phyloP scores from a whole-genome alignment of 805 yeast genomes.

The Saturnispora mendoncae region DNA sequence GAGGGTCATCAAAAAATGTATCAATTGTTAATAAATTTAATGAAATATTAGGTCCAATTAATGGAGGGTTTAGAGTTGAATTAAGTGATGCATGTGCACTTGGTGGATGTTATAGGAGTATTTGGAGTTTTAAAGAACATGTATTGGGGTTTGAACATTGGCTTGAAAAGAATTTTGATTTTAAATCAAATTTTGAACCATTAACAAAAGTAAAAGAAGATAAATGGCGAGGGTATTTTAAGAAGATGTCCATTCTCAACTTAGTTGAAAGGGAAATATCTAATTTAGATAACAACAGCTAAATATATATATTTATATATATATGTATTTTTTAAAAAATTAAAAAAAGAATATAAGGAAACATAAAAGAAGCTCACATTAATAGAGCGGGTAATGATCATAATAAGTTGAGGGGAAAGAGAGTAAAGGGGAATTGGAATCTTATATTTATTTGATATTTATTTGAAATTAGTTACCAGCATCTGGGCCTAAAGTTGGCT shows the following conservation, averaged over 20 bases:
- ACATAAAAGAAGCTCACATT: too few relatives aligned
- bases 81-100: constrained; percentile 86
- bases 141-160: constrained; percentile 34
- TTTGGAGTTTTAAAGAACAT: constrained; percentile 43
- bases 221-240: constrained; percentile 40
- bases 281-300: too few relatives aligned
- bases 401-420: too few relatives aligned
- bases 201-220: constrained; percentile 21
- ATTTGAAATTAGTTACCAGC: constrained; percentile 21
- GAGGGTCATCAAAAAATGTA: constrained; percentile 72
- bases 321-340: too few relatives aligned
- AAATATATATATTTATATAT: too few relatives aligned
- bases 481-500: constrained; percentile 56
- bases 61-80: constrained; percentile 63
- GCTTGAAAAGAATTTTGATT: constrained; percentile 39
- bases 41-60: constrained; percentile 54
- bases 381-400: too few relatives aligned
- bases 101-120: constrained; percentile 83
- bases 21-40: constrained; percentile 65
- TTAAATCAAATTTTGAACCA: constrained; percentile 38
- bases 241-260: constrained; percentile 46
- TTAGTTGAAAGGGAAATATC: constrained; percentile 31
- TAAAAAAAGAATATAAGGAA: too few relatives aligned
- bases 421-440: too few relatives aligned
- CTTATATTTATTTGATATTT: background rate